A percentile compares a stretch with the other conserved stretches of the same genome.
Conservation (phyloP, 2,329 filamentous ascomycete genomes). For the Ophiostoma himal-ulmi region DNA sequence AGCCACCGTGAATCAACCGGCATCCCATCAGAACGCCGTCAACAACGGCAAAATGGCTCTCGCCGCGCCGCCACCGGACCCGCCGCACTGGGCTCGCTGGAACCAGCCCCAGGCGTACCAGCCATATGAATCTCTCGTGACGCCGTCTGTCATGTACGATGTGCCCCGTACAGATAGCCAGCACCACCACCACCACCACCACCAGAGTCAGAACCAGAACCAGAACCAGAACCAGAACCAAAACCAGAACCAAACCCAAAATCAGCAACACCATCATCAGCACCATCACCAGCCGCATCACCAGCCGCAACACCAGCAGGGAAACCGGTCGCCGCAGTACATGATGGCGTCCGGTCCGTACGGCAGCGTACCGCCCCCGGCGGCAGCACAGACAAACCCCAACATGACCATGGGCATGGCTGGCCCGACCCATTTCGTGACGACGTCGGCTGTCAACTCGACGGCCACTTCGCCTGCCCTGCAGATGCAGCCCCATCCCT, state of each 20-base stretch:
- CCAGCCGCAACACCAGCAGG: conserved; percentile 7
- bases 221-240: conserved; percentile 17
- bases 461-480: background rate
- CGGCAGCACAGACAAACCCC: conserved; percentile 24
- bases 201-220: conserved; percentile 14
- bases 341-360: conserved; percentile 8
- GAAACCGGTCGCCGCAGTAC: background rate
- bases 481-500: background rate
- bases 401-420: conserved; percentile 22
- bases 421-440: background rate
- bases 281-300: conserved; percentile 15
- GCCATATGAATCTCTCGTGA: background rate
- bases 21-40: conserved; percentile 16
- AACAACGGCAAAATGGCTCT: conserved; percentile 42
- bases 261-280: conserved; percentile 13
- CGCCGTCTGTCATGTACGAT: conserved; percentile 7
- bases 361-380: background rate
- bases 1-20: conserved; percentile 6
- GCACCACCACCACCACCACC: conserved; percentile 14
- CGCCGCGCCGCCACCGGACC: conserved; percentile 40
- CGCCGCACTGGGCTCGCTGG: conserved; percentile 52
- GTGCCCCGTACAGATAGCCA: conserved; percentile 7
- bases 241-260: conserved; percentile 4
- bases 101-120: conserved; percentile 39
- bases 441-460: conserved; percentile 35